Evolutionary conservation across 2,329 filamentous ascomycete species (phyloP), one percentile per base, ranked within the genome.

Genomic region (Metarhizium robertsii): DNA sequence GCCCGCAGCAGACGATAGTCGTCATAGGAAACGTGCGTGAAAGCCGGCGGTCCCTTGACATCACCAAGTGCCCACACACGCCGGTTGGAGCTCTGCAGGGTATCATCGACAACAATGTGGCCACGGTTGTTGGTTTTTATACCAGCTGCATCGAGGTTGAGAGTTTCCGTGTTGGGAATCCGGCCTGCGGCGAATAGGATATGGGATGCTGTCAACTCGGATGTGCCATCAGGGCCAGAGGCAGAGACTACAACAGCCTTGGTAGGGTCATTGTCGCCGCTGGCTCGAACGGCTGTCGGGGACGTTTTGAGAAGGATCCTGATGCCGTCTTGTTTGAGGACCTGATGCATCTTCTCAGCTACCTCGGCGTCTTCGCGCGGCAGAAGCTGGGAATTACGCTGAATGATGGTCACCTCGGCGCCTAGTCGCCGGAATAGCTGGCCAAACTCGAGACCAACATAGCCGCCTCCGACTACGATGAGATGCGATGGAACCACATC

Each of bases 21-120:
- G 64, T 81, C 78, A 66, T 80, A 81, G 3, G 75, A 78, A 59
- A 81, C 73, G 65, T 81, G 79, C 2, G 79, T 81, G 63, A 81
- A 81, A 14, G 76, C 76, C 6, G 77, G 75, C 0, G 73, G 72
- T 48, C 77, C 77, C 54, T 80, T 77, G 51, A 75, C 73, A 59
- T 81, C 78, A 38, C 79, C 79, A 2, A 80, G 61, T 1, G 74
- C 77, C 60, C 74, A 80, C 20, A 81, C 66, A 46, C 66, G 69
- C 1, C 67, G 58, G 0, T 67, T 68, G 20, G 66, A 69, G 1
- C 77, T 81, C 50, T 71, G 66, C 4, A 81, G 74, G 55, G 67
- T 69, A 7, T 74, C 65, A 53, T 76, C 71, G 18, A 74, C 45
- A 30, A 30, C 58, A 54, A 80, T 69, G 59, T 79, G 74, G 36